phyloP scores from a whole-genome alignment of 1,139 yeast species.

The Yamadazyma sp. region DNA sequence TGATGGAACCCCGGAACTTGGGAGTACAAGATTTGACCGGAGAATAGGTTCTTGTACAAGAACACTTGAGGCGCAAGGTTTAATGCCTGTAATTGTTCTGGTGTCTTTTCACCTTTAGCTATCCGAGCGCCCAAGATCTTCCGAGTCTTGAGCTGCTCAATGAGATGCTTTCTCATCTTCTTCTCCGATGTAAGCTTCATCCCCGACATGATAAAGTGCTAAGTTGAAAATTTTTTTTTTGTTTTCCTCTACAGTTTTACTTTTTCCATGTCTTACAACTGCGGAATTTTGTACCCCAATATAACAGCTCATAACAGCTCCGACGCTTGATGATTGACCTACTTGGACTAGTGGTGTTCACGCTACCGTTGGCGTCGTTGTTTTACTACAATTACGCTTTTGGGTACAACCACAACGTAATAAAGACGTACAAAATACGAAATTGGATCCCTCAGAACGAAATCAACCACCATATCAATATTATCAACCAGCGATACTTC shows the following conservation, averaged over 20 bases:
- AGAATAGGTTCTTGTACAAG: slow-evolving; percentile 78
- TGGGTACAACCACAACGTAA: slow-evolving; percentile 11
- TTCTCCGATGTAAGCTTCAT: slow-evolving; percentile 49
- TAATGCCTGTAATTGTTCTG: slow-evolving; percentile 28
- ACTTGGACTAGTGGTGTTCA: slow-evolving; percentile 8
- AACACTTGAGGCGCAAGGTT: slow-evolving; percentile 77
- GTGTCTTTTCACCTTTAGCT: slow-evolving; percentile 41
- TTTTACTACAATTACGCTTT: slow-evolving; percentile 8
- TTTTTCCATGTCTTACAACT: background rate
- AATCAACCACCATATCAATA: slow-evolving; percentile 11
- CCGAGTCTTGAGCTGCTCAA: slow-evolving; percentile 48
- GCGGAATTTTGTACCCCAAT: no score
- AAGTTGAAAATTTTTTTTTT: slow-evolving; percentile 8
- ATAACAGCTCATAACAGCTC: no score
- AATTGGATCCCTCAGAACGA: slow-evolving; percentile 9
- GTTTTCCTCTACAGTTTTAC: background rate
- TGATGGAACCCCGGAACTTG: slow-evolving; percentile 75
- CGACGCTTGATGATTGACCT: slow-evolving; percentile 2
- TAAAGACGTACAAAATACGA: slow-evolving; percentile 10
- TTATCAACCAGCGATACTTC: slow-evolving; percentile 9
- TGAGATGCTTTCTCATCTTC: slow-evolving; percentile 51
- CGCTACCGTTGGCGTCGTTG: slow-evolving; percentile 6
- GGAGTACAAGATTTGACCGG: slow-evolving; percentile 87
- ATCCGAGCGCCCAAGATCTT: slow-evolving; percentile 46
- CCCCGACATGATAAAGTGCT: slow-evolving; percentile 30